Evolutionary conservation across 2,329 filamentous ascomycete genomes (phyloP).

Genomic region (Capronia epimyces): DNA sequence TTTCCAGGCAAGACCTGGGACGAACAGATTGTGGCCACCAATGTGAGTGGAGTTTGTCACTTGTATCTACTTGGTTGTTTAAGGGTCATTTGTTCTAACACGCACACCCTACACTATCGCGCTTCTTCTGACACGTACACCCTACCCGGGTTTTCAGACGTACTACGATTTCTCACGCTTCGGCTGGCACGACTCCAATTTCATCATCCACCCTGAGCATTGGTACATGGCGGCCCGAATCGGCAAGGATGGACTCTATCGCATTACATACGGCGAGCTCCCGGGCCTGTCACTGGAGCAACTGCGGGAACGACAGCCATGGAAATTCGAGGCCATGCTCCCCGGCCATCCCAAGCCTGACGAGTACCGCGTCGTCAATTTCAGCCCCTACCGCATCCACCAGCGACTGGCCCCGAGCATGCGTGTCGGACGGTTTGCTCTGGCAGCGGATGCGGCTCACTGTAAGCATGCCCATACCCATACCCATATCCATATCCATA

Average conservation of each 20-base stretch:
- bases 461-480: slow-evolving; percentile 37
- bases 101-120: neutral
- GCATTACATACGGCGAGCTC: slow-evolving; percentile 58
- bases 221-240: slow-evolving; percentile 60
- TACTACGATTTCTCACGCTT: slow-evolving; percentile 57
- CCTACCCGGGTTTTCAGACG: slow-evolving; percentile 43
- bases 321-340: slow-evolving; percentile 54
- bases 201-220: slow-evolving; percentile 57
- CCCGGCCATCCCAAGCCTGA: slow-evolving; percentile 55
- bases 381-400: slow-evolving; percentile 58
- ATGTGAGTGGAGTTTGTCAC: slow-evolving; percentile 18
- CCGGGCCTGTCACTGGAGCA: slow-evolving; percentile 51
- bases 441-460: slow-evolving; percentile 59
- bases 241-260: slow-evolving; percentile 55
- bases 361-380: slow-evolving; percentile 53
- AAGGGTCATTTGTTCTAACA: neutral
- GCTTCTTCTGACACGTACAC: neutral
- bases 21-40: slow-evolving; percentile 26
- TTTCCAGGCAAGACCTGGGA: slow-evolving; percentile 26
- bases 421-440: slow-evolving; percentile 52
- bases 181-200: slow-evolving; percentile 36
- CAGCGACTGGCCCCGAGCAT: slow-evolving; percentile 55
- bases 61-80: no score
- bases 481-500: no score
- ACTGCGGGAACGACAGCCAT: slow-evolving; percentile 49